phyloP scores from a whole-genome alignment of 2,329 filamentous ascomycete genomes.

The Epicoccum sorghinum region DNA sequence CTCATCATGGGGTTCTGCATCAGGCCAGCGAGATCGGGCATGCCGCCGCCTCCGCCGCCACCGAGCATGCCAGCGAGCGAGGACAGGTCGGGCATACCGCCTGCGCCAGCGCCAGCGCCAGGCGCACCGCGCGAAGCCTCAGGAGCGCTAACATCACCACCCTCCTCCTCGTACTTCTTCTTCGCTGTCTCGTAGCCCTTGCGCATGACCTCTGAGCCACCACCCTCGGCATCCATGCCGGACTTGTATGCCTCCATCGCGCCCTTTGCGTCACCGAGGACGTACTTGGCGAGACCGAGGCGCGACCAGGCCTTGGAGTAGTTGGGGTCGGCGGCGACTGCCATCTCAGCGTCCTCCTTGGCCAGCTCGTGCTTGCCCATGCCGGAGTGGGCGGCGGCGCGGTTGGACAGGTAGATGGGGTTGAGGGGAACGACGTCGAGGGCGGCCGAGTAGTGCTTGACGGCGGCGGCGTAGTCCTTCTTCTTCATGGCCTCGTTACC shows the following conservation, averaged over 20 bases:
- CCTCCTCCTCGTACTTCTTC: conserved; percentile 82
- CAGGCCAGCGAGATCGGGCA: conserved; percentile 76
- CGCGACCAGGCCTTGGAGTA: conserved; percentile 99
- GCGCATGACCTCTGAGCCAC: conserved; percentile 96
- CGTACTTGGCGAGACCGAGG: conserved; percentile 88
- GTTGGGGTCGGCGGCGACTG: conserved; percentile 82
- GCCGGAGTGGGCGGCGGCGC: conserved; percentile 89
- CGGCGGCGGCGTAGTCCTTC: conserved; percentile 85
- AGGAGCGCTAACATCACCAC: conserved; percentile 58
- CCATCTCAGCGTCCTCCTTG: conserved; percentile 85
- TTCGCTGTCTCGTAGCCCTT: conserved; percentile 95
- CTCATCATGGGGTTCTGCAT: conserved; percentile 92
- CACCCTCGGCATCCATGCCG: conserved; percentile 93
- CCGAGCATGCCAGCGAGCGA: conserved; percentile 65
- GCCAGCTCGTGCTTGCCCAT: conserved; percentile 84
- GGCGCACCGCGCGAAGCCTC: conserved; percentile 40
- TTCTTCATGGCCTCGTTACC: conserved; percentile 95
- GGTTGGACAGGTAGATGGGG: conserved; percentile 97
- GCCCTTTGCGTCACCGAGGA: conserved; percentile 86
- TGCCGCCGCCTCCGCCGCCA: conserved; percentile 68
- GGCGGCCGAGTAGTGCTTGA: conserved; percentile 87
- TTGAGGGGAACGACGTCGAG: conserved; percentile 81
- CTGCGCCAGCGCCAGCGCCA: conserved; percentile 66
- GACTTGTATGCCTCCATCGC: conserved; percentile 93
- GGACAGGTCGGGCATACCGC: conserved; percentile 84